These are phyloP conservation scores for Mycena pura DNA, from an alignment of 768 basidiomycete species.

Conservation along the genomic window DNA sequence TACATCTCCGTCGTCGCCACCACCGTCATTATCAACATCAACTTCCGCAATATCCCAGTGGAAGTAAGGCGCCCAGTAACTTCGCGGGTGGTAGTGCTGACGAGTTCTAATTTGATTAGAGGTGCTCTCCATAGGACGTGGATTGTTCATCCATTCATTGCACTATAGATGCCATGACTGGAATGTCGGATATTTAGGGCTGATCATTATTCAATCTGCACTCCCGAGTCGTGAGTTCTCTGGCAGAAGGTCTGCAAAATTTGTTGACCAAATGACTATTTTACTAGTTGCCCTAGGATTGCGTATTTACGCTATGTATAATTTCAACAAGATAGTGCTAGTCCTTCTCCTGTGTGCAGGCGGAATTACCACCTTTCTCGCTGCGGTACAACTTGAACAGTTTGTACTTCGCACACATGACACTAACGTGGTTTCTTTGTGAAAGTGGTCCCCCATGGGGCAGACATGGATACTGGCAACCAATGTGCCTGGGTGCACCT, in stretches of 20 bases:
- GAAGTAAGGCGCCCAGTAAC: not conserved
- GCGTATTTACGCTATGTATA: slow-evolving; percentile 12
- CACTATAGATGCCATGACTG: not conserved
- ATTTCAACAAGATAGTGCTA: not conserved
- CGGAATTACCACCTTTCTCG: not conserved
- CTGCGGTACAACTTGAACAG: not conserved
- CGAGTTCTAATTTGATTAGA: not conserved
- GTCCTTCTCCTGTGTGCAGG: not conserved
- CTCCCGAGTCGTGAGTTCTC: not conserved
- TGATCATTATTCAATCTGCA: slow-evolving; percentile 3
- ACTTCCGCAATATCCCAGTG: not conserved
- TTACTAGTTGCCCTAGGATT: not conserved
- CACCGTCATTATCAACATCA: not conserved
- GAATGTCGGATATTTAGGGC: not conserved
- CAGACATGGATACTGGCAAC: not conserved
- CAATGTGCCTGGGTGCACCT: not conserved
- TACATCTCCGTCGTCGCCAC: slow-evolving; percentile 2
- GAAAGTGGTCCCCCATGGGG: not conserved
- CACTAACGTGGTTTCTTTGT: not conserved
- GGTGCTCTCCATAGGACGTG: not conserved
- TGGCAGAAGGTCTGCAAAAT: too few species aligned
- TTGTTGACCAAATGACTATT: not conserved
- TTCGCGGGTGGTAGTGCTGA: not conserved
- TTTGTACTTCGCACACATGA: not conserved
- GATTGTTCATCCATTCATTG: too few species aligned